Percentiles rank a stretch among this genome's conserved stretches.
Evolutionary conservation across 192 early-diverging fungal genomes (phyloP).

Genomic region (Paraglomus brasilianum): DNA sequence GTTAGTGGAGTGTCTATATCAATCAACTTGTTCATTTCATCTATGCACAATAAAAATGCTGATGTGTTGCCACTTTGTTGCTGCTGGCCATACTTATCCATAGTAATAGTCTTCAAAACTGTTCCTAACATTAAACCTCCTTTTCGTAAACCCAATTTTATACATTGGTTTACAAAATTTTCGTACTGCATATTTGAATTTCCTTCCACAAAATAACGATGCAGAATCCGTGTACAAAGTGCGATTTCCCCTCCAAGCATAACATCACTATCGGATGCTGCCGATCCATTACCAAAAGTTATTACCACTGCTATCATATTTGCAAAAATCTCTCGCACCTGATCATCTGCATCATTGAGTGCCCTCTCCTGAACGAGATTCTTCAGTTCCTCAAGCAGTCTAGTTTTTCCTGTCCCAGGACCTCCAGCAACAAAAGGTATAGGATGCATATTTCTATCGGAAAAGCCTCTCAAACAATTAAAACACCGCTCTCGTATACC

Average conservation of each 20-base stretch:
- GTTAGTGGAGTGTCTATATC: not conserved
- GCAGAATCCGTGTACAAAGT: not conserved
- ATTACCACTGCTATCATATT: not conserved
- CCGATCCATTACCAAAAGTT: not conserved
- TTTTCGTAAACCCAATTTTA: not conserved
- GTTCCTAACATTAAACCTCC: not conserved
- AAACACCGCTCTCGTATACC: not conserved
- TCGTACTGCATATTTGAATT: not conserved
- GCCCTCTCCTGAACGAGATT: not conserved
- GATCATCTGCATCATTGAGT: not conserved
- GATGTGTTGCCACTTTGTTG: not conserved
- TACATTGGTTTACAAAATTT: too few species aligned
- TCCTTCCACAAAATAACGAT: not conserved
- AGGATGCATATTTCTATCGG: not conserved
- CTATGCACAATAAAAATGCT: slow-evolving; percentile 1
- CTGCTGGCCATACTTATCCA: not conserved
- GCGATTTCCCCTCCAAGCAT: not conserved
- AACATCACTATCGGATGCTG: not conserved
- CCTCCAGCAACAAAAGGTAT: not conserved
- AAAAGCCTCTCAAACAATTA: not conserved
- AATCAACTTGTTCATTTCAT: not conserved
- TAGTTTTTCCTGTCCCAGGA: slow-evolving; percentile 5
- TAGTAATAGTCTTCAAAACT: slow-evolving; percentile 16
- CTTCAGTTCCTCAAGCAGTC: not conserved
- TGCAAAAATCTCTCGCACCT: not conserved